Evolutionary conservation across 78 protist genomes (phyloP).

Genomic region (Cavenderia fasciculata): DNA sequence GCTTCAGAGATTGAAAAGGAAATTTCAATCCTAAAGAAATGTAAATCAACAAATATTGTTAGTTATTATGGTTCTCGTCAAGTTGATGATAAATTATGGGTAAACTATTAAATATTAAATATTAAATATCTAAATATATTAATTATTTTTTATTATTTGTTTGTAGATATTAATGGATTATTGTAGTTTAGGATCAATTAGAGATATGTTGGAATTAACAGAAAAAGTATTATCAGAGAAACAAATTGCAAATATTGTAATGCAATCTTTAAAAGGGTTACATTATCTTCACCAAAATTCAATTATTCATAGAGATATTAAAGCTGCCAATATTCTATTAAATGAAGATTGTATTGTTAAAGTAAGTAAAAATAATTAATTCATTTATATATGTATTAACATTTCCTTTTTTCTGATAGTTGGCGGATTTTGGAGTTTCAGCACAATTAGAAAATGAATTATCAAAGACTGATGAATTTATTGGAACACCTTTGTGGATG

Average conservation of each 20-base stretch:
- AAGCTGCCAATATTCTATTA: slow-evolving; percentile 79
- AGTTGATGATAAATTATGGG: slow-evolving; percentile 54
- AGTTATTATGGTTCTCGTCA: slow-evolving; percentile 52
- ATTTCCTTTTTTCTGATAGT: neutral
- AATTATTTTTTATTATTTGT: neutral
- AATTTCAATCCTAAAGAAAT: slow-evolving; percentile 43
- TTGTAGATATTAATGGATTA: slow-evolving; percentile 78
- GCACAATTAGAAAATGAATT: slow-evolving; percentile 59
- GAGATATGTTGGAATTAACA: slow-evolving; percentile 66
- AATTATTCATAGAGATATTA: slow-evolving; percentile 80
- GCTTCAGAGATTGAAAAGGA: slow-evolving; percentile 70
- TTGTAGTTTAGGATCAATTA: slow-evolving; percentile 64
- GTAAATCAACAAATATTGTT: slow-evolving; percentile 46
- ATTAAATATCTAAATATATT: neutral
- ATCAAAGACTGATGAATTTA: slow-evolving; percentile 3
- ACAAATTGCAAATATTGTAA: slow-evolving; percentile 34
- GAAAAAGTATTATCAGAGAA: slow-evolving; percentile 37
- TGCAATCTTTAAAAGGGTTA: slow-evolving; percentile 70
- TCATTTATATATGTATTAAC: no score
- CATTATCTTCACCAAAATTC: slow-evolving; percentile 61
- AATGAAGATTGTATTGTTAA: slow-evolving; percentile 62
- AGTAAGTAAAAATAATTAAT: neutral
- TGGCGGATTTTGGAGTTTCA: slow-evolving; percentile 78
- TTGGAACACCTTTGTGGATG: slow-evolving; percentile 81
- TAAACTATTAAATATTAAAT: neutral